Conservation (phyloP, 331 rosid genomes). For the Stylosanthes scabra region DNA sequence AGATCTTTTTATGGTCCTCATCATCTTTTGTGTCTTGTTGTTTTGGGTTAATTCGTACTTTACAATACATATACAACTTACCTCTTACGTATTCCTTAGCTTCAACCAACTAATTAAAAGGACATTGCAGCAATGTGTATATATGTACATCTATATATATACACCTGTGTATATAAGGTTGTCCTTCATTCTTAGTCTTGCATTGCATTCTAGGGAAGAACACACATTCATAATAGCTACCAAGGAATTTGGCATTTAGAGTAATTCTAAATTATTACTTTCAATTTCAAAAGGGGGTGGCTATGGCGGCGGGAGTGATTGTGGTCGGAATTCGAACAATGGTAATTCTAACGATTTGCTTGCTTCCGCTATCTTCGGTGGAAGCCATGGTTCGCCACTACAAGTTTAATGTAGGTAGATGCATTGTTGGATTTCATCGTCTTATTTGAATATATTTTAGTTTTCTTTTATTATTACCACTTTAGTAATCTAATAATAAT, state of each 20-base stretch:
- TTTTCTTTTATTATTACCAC: too few relatives aligned
- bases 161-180: slow-evolving; percentile 47
- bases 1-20: slow-evolving; percentile 14
- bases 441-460: too few relatives aligned
- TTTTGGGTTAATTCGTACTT: slow-evolving; percentile 25
- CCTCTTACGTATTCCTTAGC: slow-evolving; percentile 39
- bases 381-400: slow-evolving; percentile 82
- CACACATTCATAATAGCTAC: not conserved
- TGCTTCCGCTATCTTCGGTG: slow-evolving; percentile 57
- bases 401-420: slow-evolving; percentile 77
- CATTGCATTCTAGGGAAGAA: slow-evolving; percentile 28
- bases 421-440: slow-evolving; percentile 22
- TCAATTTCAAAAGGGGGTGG: slow-evolving; percentile 31
- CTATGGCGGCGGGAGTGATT: not conserved
- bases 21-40: not conserved
- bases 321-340: slow-evolving; percentile 39
- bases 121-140: slow-evolving; percentile 57
- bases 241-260: not conserved
- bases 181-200: slow-evolving; percentile 23
- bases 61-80: slow-evolving; percentile 30
- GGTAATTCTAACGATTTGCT: slow-evolving; percentile 48
- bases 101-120: slow-evolving; percentile 57
- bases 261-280: not conserved
- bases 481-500: too few relatives aligned
- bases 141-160: not conserved